phyloP scores from a whole-genome alignment of 1,139 yeast genomes.

The Taphrina populina region DNA sequence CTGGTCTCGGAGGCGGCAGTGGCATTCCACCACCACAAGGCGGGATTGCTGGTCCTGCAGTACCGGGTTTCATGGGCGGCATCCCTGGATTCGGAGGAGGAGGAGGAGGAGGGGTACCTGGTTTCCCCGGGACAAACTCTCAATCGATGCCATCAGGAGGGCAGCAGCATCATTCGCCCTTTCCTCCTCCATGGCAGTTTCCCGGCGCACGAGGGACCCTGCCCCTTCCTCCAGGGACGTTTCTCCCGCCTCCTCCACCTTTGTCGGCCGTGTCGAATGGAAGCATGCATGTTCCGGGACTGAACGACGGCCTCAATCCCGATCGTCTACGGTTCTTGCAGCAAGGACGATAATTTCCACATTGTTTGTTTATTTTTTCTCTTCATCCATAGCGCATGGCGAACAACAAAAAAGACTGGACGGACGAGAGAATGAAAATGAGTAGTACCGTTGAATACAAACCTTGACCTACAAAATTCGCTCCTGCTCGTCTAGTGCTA shows the following conservation, averaged over 20 bases:
- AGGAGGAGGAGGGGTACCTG: background rate
- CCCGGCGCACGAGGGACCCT: slow-evolving; percentile 2
- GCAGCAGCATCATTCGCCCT: too few species aligned
- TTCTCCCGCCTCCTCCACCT: slow-evolving; percentile 13
- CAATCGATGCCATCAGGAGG: slow-evolving; percentile 6
- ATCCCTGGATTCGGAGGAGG: slow-evolving; percentile 26
- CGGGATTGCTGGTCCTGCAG: background rate
- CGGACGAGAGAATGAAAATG: too few species aligned
- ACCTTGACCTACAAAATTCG: too few species aligned
- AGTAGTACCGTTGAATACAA: too few species aligned
- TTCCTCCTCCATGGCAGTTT: slow-evolving; percentile 11
- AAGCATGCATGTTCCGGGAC: slow-evolving; percentile 1
- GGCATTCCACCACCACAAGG: slow-evolving; percentile 4
- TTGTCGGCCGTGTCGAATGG: background rate
- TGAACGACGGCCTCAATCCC: slow-evolving; percentile 26
- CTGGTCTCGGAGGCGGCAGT: slow-evolving; percentile 24
- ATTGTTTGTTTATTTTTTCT: background rate
- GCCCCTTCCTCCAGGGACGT: too few species aligned
- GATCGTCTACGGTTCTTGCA: slow-evolving; percentile 15
- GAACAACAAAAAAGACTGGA: too few species aligned
- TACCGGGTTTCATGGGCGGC: background rate
- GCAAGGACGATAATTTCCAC: slow-evolving; percentile 1
- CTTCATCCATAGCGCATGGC: too few species aligned
- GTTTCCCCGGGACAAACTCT: background rate
- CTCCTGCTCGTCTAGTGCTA: too few species aligned